Evolutionary conservation across 306 rosid genomes (phyloP).

Genomic region (Echinosophora koreensis): DNA sequence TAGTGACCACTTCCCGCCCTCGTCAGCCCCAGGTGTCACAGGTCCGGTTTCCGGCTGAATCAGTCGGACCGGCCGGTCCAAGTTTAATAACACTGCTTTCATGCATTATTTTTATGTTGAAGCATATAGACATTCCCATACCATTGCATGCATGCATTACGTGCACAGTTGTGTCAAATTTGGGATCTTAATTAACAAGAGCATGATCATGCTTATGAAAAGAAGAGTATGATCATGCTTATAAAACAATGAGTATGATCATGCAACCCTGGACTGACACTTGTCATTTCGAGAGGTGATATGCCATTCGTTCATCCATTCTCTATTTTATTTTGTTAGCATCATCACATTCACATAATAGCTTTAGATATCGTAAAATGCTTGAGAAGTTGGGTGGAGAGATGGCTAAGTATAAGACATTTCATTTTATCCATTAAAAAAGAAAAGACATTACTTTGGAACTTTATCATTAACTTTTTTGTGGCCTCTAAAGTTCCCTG

Average conservation of each 20-base stretch:
- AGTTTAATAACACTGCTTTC: too few species aligned
- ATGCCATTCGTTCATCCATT: not conserved
- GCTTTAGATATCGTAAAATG: slow-evolving; percentile 2
- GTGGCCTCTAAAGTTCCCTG: not conserved
- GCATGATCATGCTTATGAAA: not conserved
- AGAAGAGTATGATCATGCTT: too few species aligned
- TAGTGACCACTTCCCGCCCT: too few species aligned
- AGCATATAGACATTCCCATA: not conserved
- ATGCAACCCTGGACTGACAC: not conserved
- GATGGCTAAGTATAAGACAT: slow-evolving; percentile 28
- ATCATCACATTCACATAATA: not conserved
- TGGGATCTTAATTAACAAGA: not conserved
- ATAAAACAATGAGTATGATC: too few species aligned
- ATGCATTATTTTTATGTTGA: not conserved
- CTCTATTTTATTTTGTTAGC: not conserved
- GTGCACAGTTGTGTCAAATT: not conserved
- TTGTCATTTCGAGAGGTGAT: not conserved
- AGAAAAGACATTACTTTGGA: slow-evolving; percentile 1
- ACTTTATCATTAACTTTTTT: not conserved
- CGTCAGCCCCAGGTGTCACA: too few species aligned
- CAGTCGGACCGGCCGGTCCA: too few species aligned
- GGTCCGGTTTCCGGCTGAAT: too few species aligned
- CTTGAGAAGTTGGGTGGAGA: not conserved
- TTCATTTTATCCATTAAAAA: too few species aligned
- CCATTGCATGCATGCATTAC: not conserved